Percentiles rank a stretch among this genome's conserved stretches.
Evolutionary conservation across 139 green algal species (phyloP).

Genomic region (Micractinium sp.): DNA sequence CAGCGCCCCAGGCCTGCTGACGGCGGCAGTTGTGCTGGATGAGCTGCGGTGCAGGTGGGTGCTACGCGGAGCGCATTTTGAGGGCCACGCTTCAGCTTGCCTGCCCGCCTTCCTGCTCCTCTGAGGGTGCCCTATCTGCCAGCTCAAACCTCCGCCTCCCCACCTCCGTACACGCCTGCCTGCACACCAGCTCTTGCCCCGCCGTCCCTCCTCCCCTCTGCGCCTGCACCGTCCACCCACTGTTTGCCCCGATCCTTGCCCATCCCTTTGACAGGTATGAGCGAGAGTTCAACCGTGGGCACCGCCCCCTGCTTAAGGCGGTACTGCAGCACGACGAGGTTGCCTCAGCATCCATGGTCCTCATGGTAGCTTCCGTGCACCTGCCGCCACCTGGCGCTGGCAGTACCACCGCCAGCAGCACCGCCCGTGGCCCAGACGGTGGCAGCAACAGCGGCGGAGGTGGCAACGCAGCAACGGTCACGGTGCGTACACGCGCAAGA

Average conservation of each 20-base stretch:
- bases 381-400: neutral
- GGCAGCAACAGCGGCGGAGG: neutral
- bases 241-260: neutral
- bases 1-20: conserved; percentile 27
- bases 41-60: conserved; percentile 44
- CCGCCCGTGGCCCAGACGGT: neutral
- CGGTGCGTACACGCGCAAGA: conserved; percentile 4
- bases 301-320: conserved; percentile 59
- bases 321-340: conserved; percentile 71
- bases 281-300: conserved; percentile 52
- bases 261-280: conserved; percentile 55
- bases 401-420: neutral
- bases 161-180: neutral
- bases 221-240: neutral
- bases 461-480: neutral
- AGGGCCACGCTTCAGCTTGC: neutral
- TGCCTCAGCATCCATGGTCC: conserved; percentile 54
- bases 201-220: neutral
- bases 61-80: neutral
- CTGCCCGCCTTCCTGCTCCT: neutral
- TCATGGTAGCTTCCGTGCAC: conserved; percentile 55
- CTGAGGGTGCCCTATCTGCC: too few relatives aligned
- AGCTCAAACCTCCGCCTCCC: neutral
- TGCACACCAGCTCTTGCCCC: neutral
- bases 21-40: conserved; percentile 47